Percentiles rank a stretch among this genome's conserved stretches.
Evolutionary conservation across 805 yeast genomes (phyloP).

Genomic region (Hermanozyma aechmeae): DNA sequence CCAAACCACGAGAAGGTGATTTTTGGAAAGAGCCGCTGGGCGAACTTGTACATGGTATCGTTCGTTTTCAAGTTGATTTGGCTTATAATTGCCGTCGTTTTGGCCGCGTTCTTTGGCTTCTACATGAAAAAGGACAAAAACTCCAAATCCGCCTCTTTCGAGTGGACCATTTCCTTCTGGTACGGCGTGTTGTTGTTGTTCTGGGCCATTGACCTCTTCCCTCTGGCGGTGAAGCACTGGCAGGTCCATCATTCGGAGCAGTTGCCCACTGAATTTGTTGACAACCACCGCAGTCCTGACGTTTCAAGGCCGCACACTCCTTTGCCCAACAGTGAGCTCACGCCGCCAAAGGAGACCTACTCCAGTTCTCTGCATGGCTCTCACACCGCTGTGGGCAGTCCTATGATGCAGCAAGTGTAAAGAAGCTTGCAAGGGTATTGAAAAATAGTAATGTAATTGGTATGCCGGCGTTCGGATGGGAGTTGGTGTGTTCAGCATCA

Average conservation of each 20-base stretch:
- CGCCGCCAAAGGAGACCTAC: no score
- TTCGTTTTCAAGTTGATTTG: constrained; percentile 51
- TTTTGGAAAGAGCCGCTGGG: constrained; percentile 28
- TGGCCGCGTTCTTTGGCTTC: constrained; percentile 64
- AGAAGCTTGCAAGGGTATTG: no score
- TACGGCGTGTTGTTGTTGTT: constrained; percentile 62
- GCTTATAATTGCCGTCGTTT: constrained; percentile 54
- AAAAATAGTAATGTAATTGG: no score
- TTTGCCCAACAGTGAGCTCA: no score
- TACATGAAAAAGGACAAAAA: constrained; percentile 22
- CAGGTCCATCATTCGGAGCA: constrained; percentile 20
- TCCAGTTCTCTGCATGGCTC: no score
- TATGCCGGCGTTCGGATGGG: no score
- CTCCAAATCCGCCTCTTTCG: constrained; percentile 55
- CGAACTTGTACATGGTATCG: constrained; percentile 36
- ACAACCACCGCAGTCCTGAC: constrained; percentile 8
- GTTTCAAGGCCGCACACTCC: no score
- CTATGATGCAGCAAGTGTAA: no score
- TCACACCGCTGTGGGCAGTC: no score
- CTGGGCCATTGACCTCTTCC: constrained; percentile 61
- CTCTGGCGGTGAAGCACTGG: constrained; percentile 40
- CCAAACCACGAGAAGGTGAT: constrained; percentile 31
- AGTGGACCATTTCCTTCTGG: constrained; percentile 84
- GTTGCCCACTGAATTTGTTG: constrained; percentile 11
- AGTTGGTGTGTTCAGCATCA: no score